Conservation (phyloP, 2,329 filamentous ascomycete species). For the Beauveria asiatica region DNA sequence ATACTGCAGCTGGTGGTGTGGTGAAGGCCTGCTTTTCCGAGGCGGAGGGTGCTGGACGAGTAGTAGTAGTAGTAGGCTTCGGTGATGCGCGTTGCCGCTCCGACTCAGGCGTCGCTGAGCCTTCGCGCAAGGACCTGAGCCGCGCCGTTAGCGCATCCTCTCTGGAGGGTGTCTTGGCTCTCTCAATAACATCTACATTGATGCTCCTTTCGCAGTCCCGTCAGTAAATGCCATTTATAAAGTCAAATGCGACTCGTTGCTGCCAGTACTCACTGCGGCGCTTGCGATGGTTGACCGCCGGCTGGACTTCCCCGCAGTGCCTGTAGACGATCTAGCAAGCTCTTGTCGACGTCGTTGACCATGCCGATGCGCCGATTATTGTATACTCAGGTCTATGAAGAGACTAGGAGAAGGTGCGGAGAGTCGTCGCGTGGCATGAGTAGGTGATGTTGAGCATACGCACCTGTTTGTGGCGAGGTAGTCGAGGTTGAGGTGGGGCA, state of each 20-base stretch:
- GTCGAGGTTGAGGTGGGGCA: conserved; percentile 1
- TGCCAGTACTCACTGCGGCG: background rate
- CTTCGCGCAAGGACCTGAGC: conserved; percentile 41
- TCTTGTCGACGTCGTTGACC: conserved; percentile 33
- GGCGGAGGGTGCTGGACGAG: background rate
- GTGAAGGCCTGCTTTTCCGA: background rate
- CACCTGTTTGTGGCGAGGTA: background rate
- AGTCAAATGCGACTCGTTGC: background rate
- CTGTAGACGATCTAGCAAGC: conserved; percentile 45
- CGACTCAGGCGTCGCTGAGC: conserved; percentile 18
- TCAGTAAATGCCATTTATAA: background rate
- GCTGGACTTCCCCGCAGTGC: conserved; percentile 38
- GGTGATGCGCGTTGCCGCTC: conserved; percentile 13
- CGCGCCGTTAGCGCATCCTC: conserved; percentile 45
- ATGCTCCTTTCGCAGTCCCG: conserved; percentile 16
- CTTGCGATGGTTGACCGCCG: conserved; percentile 32
- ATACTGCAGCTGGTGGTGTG: too few relatives aligned
- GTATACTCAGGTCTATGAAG: background rate
- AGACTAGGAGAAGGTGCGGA: background rate
- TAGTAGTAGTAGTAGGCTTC: background rate
- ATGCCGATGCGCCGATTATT: conserved; percentile 14
- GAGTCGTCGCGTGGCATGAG: background rate
- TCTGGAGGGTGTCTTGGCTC: conserved; percentile 33
- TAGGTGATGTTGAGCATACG: background rate
- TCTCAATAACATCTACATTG: conserved; percentile 31